Conservation (phyloP, 371 early-diverging fungal species). For the Mortierella sp. region DNA sequence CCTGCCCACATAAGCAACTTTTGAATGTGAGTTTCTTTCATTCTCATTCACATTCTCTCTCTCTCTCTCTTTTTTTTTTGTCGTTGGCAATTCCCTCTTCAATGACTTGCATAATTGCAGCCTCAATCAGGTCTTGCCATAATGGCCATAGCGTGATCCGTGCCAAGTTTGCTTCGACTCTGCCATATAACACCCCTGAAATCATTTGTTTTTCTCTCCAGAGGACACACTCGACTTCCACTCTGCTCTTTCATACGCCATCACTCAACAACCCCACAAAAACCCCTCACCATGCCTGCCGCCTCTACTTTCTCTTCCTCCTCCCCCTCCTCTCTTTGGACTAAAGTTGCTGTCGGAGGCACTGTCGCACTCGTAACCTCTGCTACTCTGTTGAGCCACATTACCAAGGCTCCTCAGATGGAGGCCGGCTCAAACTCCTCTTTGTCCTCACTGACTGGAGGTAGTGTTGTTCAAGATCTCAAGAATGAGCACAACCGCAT, state of each 20-base stretch:
- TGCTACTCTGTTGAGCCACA: slow-evolving; percentile 21
- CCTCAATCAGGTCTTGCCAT: slow-evolving; percentile 1
- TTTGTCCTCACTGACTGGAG: neutral
- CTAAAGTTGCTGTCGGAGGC: slow-evolving; percentile 34
- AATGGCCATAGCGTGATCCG: neutral
- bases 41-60: too few relatives aligned
- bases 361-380: slow-evolving; percentile 36
- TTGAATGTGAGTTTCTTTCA: neutral
- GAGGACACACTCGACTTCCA: slow-evolving; percentile 26
- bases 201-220: slow-evolving; percentile 24
- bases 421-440: neutral
- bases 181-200: slow-evolving; percentile 16
- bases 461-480: slow-evolving; percentile 26
- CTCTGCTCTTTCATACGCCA: slow-evolving; percentile 8
- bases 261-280: slow-evolving; percentile 11
- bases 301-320: slow-evolving; percentile 8
- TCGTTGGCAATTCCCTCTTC: neutral
- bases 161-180: slow-evolving; percentile 3
- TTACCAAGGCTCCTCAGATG: slow-evolving; percentile 37
- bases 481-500: slow-evolving; percentile 55
- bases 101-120: slow-evolving; percentile 16
- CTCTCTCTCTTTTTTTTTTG: neutral
- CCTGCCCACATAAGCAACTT: neutral
- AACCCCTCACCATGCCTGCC: neutral
- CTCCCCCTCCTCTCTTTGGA: slow-evolving; percentile 20